Evolutionary conservation across 2,329 filamentous ascomycete genomes (phyloP).

Genomic region (Annulohypoxylon truncatum): DNA sequence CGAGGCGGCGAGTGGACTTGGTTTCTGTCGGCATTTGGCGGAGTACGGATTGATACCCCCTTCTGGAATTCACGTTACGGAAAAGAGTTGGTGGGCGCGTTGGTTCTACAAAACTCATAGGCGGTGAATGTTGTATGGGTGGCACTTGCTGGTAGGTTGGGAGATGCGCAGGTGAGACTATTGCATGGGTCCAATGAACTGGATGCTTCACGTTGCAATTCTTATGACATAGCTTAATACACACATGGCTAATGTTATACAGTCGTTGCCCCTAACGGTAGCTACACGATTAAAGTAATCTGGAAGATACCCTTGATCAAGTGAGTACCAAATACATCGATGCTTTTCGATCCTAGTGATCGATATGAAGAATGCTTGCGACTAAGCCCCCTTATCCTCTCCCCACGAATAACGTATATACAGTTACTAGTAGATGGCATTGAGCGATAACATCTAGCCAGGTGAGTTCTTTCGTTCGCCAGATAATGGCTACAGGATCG

Average conservation of each 20-base stretch:
- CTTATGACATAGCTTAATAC: background rate
- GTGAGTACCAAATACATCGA: too few relatives aligned
- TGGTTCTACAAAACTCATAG: background rate
- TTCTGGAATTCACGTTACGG: conserved; percentile 12
- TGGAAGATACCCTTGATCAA: too few relatives aligned
- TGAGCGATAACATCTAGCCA: too few relatives aligned
- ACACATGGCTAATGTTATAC: background rate
- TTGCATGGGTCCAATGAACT: background rate
- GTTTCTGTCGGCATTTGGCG: conserved; percentile 25
- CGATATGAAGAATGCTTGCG: too few relatives aligned
- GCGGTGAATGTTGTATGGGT: background rate
- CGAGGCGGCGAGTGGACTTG: background rate
- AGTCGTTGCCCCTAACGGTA: background rate
- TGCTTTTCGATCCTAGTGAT: background rate
- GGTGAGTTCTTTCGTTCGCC: too few relatives aligned
- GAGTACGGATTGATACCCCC: conserved; percentile 39
- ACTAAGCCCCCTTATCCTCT: too few relatives aligned
- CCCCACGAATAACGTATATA: background rate
- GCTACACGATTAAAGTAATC: background rate
- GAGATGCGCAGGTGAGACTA: background rate
- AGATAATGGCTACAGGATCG: too few relatives aligned
- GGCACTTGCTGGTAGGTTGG: background rate
- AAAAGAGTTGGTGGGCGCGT: background rate
- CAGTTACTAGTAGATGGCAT: too few relatives aligned
- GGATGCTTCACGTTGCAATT: background rate